Evolutionary conservation across 192 early-diverging fungal genomes (phyloP).

Genomic region (Phlyctochytrium arcticum): DNA sequence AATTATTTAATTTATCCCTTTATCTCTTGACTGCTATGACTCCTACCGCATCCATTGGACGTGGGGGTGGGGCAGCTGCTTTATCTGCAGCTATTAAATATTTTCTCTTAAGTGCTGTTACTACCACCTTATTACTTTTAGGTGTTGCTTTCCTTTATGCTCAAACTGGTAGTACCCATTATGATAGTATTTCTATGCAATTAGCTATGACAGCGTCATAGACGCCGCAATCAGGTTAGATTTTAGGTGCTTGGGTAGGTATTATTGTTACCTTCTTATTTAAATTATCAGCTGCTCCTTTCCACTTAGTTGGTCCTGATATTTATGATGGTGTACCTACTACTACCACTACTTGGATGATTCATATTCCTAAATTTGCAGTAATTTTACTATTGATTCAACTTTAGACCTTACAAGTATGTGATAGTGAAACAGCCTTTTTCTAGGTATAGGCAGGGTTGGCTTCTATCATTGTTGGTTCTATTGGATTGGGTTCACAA

Average conservation of each 20-base stretch:
- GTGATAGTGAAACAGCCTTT: no score
- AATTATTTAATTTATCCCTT: conserved; percentile 23
- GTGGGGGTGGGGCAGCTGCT: no score
- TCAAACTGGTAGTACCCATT: conserved; percentile 41
- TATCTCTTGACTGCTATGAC: conserved; percentile 27
- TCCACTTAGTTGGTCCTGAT: conserved; percentile 46
- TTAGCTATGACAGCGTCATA: conserved; percentile 1
- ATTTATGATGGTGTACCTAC: conserved; percentile 51
- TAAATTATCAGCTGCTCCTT: conserved; percentile 49
- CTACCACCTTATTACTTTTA: no score
- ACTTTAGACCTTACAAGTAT: conserved; percentile 30
- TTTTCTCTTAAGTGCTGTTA: conserved; percentile 39
- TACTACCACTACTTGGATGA: conserved; percentile 40
- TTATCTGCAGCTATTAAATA: conserved; percentile 40
- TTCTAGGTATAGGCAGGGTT: conserved; percentile 49
- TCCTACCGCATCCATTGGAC: no score
- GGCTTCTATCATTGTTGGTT: conserved; percentile 59
- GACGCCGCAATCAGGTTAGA: no score
- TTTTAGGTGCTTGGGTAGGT: no score
- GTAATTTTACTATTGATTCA: conserved; percentile 40
- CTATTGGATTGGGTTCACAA: conserved; percentile 64
- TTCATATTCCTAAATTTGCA: conserved; percentile 50
- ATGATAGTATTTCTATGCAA: conserved; percentile 29
- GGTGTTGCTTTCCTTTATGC: conserved; percentile 37
- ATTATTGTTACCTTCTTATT: conserved; percentile 46